phyloP scores from a whole-genome alignment of 2,329 filamentous ascomycete genomes.

The Fusarium coicis region DNA sequence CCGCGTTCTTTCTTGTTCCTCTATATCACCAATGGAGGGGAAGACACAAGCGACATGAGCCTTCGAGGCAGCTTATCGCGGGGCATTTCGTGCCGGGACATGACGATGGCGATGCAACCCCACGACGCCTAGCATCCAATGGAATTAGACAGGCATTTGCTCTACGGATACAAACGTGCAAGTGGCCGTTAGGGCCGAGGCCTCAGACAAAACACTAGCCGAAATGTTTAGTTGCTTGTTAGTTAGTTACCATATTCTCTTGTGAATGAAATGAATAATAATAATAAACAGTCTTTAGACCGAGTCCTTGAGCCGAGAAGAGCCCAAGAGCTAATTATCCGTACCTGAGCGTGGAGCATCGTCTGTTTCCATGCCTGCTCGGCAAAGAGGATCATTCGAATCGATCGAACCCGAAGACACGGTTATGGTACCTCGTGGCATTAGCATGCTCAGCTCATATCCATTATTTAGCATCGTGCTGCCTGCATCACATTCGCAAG shows the following conservation, averaged over 20 bases:
- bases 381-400: constrained; percentile 1
- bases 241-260: not conserved
- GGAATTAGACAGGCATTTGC: constrained; percentile 5
- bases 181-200: constrained; percentile 17
- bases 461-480: not conserved
- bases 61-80: constrained; percentile 32
- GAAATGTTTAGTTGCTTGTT: not conserved
- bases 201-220: constrained; percentile 1
- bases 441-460: constrained; percentile 5
- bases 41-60: constrained; percentile 3
- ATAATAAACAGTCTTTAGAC: not conserved
- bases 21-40: constrained; percentile 38
- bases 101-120: constrained; percentile 30
- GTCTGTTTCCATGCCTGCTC: not conserved
- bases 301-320: constrained; percentile 20
- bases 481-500: constrained; percentile 1
- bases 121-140: constrained; percentile 21
- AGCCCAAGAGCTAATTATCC: not conserved
- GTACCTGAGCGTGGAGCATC: not conserved
- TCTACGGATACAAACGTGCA: constrained; percentile 10
- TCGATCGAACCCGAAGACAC: constrained; percentile 23
- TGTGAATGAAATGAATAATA: not conserved
- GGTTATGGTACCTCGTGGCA: constrained; percentile 11
- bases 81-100: constrained; percentile 25
- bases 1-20: constrained; percentile 25